A percentile compares a stretch with the other conserved stretches of the same genome.
These are phyloP conservation scores for Otatea glauca DNA, from an alignment of 176 grass and related monocot species.

Conservation along the genomic window DNA sequence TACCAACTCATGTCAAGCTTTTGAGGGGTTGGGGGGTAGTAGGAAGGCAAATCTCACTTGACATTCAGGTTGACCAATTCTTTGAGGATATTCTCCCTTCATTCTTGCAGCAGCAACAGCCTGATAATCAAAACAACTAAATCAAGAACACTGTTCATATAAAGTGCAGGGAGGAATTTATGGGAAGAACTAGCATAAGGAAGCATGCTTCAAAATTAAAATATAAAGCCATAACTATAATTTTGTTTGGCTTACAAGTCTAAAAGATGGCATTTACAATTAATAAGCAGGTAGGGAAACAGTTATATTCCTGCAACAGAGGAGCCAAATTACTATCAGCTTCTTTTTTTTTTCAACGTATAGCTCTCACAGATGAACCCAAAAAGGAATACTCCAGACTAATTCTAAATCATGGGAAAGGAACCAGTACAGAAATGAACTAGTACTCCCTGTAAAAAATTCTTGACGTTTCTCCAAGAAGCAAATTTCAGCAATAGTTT, in stretches of 20 bases:
- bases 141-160: conserved; percentile 37
- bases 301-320: conserved; percentile 7
- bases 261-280: background rate
- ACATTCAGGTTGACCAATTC: conserved; percentile 81
- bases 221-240: background rate
- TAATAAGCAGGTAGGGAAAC: background rate
- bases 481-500: background rate
- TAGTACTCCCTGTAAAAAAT: background rate
- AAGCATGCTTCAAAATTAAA: conserved; percentile 29
- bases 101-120: conserved; percentile 85
- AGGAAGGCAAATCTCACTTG: conserved; percentile 58
- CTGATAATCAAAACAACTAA: conserved; percentile 53
- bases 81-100: conserved; percentile 88
- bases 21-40: background rate
- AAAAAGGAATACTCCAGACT: conserved; percentile 16
- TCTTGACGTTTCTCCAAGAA: background rate
- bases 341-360: background rate
- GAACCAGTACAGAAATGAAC: conserved; percentile 2
- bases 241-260: background rate
- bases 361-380: conserved; percentile 6
- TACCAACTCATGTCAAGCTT: background rate
- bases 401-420: background rate
- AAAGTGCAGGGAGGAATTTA: conserved; percentile 26
- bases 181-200: conserved; percentile 7
- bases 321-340: background rate